Evolutionary conservation across 208 protist genomes (phyloP), one percentile per base, ranked within the genome.

Genomic region (Naegleria fowleri): DNA sequence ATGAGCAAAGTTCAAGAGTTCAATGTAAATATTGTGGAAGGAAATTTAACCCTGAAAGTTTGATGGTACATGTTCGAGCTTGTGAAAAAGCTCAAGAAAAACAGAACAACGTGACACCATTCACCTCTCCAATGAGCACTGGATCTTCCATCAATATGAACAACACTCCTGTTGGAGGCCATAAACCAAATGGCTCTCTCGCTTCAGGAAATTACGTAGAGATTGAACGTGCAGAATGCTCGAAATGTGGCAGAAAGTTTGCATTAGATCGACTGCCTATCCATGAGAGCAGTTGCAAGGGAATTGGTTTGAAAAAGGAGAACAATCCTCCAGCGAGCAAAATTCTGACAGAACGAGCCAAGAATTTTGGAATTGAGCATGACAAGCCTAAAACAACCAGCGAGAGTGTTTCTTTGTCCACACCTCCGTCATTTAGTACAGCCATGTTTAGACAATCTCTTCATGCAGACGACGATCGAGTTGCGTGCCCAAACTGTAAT

Each of bases 211-310:
- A 19, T 7, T 33, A 40, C 15, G 76, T 38, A 11, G 33, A 84
- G 33, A 11, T 41, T 40, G 76, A 84, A 84, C 16, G 76, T 39
- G 76, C 38, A 84, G 76, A 33, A 39, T 84, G 76, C 33, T 84
- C 76, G 33, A 84, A 84, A 40, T 84, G 76, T 84, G 76, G 76
- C 11, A 84, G 76, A 40, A 84, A 84, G 29, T 84, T 84, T 84
- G 38, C 29, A 39, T 16, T 33, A 2, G 76, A 84, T 39, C 0
- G 76, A 84, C 11, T 84, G 29, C 25, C 76, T 5, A 39, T 84
- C 0, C 76, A 84, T 29, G 76, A 84, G 29, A 39, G 3, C 33
- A 84, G 33, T 84, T 84, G 76, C 33, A 84, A 84, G 33, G 55
- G 55, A 19, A 48, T 48, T 48, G 43, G 43, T 9, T 67, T 29